Conservation (phyloP, 768 basidiomycete species). For the Pulveroboletus ravenelii region DNA sequence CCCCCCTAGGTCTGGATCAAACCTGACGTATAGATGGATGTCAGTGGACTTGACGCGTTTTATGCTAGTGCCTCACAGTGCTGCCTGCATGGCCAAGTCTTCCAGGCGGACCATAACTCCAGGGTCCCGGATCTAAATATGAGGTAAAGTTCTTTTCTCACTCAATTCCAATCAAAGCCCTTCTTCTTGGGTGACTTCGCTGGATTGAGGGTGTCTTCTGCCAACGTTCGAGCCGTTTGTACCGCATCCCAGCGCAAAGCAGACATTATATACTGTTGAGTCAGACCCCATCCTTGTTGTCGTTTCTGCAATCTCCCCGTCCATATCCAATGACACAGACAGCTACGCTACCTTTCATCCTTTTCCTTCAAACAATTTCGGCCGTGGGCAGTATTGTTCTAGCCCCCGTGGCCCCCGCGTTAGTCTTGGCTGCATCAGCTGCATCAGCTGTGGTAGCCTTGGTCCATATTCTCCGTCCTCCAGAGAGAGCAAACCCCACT, state of each 20-base stretch:
- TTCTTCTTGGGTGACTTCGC: no score
- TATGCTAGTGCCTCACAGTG: no score
- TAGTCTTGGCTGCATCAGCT: neutral
- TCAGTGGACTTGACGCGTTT: no score
- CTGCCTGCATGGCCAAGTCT: no score
- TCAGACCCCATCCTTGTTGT: neutral
- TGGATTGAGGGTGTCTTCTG: neutral
- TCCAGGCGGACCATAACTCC: neutral
- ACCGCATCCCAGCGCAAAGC: neutral
- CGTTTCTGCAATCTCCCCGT: no score
- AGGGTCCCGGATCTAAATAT: neutral
- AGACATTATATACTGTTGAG: neutral
- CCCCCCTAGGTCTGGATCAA: no score
- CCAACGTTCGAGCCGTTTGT: neutral
- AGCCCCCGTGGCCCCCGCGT: neutral
- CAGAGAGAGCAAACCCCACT: conserved; percentile 10
- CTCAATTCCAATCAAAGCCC: neutral
- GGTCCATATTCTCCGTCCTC: neutral
- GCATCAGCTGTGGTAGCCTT: neutral
- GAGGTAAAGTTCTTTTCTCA: neutral
- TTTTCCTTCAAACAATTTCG: neutral
- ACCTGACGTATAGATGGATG: no score
- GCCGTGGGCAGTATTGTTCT: conserved; percentile 2
- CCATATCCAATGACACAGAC: no score
- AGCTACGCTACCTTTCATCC: no score